Base-by-base conservation (phyloP, 2,329 filamentous ascomycete species). In the Penicillium sp. region DNA sequence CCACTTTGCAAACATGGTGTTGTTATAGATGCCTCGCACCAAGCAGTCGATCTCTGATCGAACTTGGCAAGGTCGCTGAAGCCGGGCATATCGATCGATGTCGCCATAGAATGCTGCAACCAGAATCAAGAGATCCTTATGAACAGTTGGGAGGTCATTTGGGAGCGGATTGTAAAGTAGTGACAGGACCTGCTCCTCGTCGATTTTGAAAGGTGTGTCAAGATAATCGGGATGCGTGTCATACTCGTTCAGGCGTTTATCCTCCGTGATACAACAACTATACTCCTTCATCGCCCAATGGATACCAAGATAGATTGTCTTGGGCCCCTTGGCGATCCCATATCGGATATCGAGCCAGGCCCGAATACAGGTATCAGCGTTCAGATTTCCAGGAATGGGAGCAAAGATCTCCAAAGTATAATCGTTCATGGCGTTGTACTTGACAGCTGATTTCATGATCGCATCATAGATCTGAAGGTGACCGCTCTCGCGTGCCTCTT, bases 351-450 rank as follows among this genome's bases (percentile, higher is more conserved):
- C 8, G 31, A 34, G n/a, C 10, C 16, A 34, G 9, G 14, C 14
- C 31, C 31, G 31, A 16, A 34, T 18, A 16, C 3, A 14, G 4
- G 31, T 34, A 34, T 34, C 31, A 34, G 8, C 31, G 14, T 34
- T 34, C 8, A 34, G 11, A 34, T 34, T 34, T 34, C 31, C 31
- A 16, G 31, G 14, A 16, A 34, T 9, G 3, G 31, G 31, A 34
- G 31, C 16, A 10, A 18, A 16, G 14, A 34, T 34, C 31, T 34
- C 31, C 16, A 9, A 10, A 9, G 35, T 56, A 48, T 70, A 73
- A 51, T 75, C 72, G 48, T 75, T 56, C 67, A 74, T 70, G 22
- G 72, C 53, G 0, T 34, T 42, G 46, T 66, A 74, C n/a, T 60
- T 55, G 6, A 54, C 19, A 1, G 55, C 50, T 0, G 46, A 11